phyloP scores from a whole-genome alignment of 179 eudicot genomes.

The Spergularia azorica region DNA sequence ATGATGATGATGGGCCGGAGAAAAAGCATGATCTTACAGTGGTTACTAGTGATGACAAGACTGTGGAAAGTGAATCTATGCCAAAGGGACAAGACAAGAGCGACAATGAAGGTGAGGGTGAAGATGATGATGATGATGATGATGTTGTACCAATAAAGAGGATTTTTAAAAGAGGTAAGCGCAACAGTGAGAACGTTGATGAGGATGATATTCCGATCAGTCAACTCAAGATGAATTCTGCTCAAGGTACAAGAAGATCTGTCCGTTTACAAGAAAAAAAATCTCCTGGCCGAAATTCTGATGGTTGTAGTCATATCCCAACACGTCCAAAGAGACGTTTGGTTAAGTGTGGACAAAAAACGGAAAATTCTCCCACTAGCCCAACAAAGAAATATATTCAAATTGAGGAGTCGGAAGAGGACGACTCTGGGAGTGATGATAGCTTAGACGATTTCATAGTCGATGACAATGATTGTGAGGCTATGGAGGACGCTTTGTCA shows the following conservation, averaged over 20 bases:
- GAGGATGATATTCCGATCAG: conserved; percentile 62
- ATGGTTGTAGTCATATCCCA: not conserved
- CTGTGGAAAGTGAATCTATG: conserved; percentile 9
- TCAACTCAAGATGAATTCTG: conserved; percentile 32
- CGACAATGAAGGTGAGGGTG: conserved; percentile 26
- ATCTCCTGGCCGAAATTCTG: not conserved
- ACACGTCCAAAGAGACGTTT: conserved; percentile 28
- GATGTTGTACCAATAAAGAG: conserved; percentile 25
- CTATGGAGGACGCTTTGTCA: conserved; percentile 15
- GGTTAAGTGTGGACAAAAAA: conserved; percentile 19
- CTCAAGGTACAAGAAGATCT: conserved; percentile 17
- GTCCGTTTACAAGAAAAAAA: conserved; percentile 22
- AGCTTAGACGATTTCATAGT: conserved; percentile 64
- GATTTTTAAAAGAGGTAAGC: not conserved
- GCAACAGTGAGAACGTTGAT: conserved; percentile 26
- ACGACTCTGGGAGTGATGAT: conserved; percentile 39
- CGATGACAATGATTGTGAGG: conserved; percentile 38
- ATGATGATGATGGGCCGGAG: conserved; percentile 23
- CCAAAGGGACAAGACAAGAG: conserved; percentile 23
- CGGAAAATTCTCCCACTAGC: not conserved
- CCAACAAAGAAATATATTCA: conserved; percentile 18
- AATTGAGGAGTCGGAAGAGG: conserved; percentile 28
- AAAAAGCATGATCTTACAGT: conserved; percentile 30
- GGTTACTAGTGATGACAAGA: conserved; percentile 34
- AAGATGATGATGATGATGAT: conserved; percentile 30